Base-by-base conservation (phyloP, 1,284 basidiomycete genomes). In the Chiua sp. region DNA sequence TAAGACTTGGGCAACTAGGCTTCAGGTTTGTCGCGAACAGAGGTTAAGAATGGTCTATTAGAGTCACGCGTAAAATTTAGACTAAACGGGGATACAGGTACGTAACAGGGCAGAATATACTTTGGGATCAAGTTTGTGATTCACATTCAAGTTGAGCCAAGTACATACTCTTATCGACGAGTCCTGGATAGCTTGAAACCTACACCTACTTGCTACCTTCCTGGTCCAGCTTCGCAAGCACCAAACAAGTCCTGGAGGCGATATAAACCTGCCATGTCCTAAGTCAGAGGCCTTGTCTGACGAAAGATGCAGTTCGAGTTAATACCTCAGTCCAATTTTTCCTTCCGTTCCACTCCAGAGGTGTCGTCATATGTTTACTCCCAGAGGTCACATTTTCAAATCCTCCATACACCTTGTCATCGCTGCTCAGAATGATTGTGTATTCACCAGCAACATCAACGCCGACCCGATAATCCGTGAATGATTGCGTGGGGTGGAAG, bases 381-480 rank as follows among this genome's bases (percentile, higher is more conserved):
- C 83, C 83, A 51, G 87, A 74, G 61, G 84, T 81, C 58, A 95
- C 83, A 60, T 98, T 91, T 47, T 87, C 91, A 71, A 96, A 98
- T 1, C 97, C 97, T 23, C 95, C 96, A 68, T 94, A 97, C 50
- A 80, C 77, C 73, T 88, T 87, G 69, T 96, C 93, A 74, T 99
- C 97, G 64, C 88, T 94, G 65, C 85, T 90, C 53, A 99, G 79
- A 22, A 93, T 79, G 60, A 95, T 84, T 52, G 79, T 82, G 77
- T 98, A 98, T 76, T 94, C 88, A n/a, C 97, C 97, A 15, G 92
- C 78, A 57, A 78, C 84, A 33, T 98, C 91, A 18, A 97, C 87
- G 7, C 97, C 97, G 53, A 98, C 88, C 46, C 96, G 87, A 77
- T 98, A 99, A 76, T 98, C 94, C 48, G 90, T 88, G 79, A 90